Conservation (phyloP, 106 monocot genomes). For the Apostasia ramifera region DNA sequence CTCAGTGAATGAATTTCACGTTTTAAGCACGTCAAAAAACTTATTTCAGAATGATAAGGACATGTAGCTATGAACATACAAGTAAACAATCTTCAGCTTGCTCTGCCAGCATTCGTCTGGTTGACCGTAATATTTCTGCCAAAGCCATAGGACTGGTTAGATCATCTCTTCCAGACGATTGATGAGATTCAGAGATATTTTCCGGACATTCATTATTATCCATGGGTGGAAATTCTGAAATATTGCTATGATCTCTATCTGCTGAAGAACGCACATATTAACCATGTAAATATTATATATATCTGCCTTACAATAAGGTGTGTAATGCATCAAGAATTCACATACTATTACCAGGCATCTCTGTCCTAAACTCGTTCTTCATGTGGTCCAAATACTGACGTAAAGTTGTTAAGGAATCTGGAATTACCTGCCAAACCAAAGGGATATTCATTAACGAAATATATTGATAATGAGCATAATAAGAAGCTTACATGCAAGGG, state of each 20-base stretch:
- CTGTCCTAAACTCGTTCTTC: slow-evolving; percentile 54
- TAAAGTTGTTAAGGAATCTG: slow-evolving; percentile 84
- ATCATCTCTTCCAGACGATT: slow-evolving; percentile 29
- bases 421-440: slow-evolving; percentile 61
- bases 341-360: slow-evolving; percentile 51
- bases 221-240: slow-evolving; percentile 7
- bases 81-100: slow-evolving; percentile 36
- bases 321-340: neutral
- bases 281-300: neutral
- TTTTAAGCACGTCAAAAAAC: too few relatives aligned
- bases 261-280: slow-evolving; percentile 3
- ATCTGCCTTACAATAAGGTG: neutral
- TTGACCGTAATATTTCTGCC: slow-evolving; percentile 41
- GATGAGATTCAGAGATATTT: slow-evolving; percentile 13
- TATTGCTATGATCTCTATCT: slow-evolving; percentile 12
- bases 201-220: slow-evolving; percentile 10
- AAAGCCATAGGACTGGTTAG: slow-evolving; percentile 48
- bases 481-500: too few relatives aligned
- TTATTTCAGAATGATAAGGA: neutral
- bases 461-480: neutral
- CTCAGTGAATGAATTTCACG: too few relatives aligned
- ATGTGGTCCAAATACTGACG: slow-evolving; percentile 59
- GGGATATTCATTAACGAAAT: neutral
- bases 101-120: slow-evolving; percentile 49
- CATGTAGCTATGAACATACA: slow-evolving; percentile 19